phyloP scores from a whole-genome alignment of 805 yeast genomes.

The Maudiozyma serrabonitensis region DNA sequence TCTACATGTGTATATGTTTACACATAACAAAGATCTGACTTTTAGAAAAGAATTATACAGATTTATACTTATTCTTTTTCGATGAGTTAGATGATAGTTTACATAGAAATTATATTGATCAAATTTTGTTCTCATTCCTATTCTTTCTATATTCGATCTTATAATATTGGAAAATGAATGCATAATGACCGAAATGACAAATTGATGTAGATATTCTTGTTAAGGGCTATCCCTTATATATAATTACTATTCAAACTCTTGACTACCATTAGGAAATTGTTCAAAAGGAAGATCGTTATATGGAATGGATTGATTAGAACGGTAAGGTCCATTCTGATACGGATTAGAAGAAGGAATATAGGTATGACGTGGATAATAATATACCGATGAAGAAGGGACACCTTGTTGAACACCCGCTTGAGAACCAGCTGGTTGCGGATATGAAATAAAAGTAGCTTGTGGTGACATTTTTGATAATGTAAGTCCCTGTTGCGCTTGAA shows the following conservation, averaged over 20 bases:
- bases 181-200: no score
- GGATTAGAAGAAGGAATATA: constrained; percentile 1
- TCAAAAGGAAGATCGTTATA: neutral
- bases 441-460: constrained; percentile 3
- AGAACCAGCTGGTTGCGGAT: constrained; percentile 7
- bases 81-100: no score
- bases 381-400: neutral
- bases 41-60: no score
- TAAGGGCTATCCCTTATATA: no score
- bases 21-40: neutral
- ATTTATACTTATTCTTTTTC: no score
- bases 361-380: constrained; percentile 2
- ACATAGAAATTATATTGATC: no score
- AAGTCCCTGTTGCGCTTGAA: neutral
- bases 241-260: neutral
- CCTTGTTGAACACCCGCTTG: constrained; percentile 3
- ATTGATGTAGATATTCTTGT: no score
- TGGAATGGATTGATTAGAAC: neutral
- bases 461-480: neutral
- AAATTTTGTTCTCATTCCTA: no score
- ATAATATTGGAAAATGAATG: no score
- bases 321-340: neutral
- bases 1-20: neutral
- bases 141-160: no score
- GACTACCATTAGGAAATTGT: neutral